Conservation (phyloP, 176 grass and related monocot genomes). For the Aegilops umbellulata region DNA sequence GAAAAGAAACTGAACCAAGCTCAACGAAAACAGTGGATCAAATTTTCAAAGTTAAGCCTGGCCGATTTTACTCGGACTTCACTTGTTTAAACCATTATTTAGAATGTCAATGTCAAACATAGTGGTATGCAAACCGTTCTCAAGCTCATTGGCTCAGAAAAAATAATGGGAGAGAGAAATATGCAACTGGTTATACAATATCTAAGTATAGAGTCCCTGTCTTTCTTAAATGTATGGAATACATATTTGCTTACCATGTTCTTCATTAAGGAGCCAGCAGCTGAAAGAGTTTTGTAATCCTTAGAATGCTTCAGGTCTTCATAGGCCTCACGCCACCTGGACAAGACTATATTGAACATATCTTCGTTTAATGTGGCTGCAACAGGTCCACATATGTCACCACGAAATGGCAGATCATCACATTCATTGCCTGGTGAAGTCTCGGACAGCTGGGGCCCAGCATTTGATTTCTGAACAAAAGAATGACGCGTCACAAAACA, state of each 20-base stretch:
- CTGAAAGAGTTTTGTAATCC: conserved; percentile 84
- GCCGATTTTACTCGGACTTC: neutral
- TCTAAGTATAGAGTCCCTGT: neutral
- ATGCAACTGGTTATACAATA: neutral
- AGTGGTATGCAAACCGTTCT: neutral
- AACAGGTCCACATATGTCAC: conserved; percentile 88
- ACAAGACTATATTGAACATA: conserved; percentile 89
- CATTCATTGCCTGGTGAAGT: conserved; percentile 40
- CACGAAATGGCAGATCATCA: conserved; percentile 45
- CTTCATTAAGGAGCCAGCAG: conserved; percentile 82
- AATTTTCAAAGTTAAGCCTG: conserved; percentile 12
- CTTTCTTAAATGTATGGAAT: neutral
- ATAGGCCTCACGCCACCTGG: conserved; percentile 80
- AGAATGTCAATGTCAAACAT: neutral
- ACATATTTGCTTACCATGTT: conserved; percentile 63
- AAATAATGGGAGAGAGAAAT: conserved; percentile 9
- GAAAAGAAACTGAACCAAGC: conserved; percentile 20
- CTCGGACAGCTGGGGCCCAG: conserved; percentile 31
- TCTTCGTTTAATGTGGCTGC: conserved; percentile 83
- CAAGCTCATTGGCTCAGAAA: neutral
- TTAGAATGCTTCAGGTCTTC: conserved; percentile 75
- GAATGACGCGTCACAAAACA: conserved; percentile 21
- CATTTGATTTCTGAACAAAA: conserved; percentile 57
- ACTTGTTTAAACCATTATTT: conserved; percentile 23
- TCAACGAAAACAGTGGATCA: neutral